Evolutionary conservation across 371 early-diverging fungal species (phyloP), one percentile per base, ranked within the genome.

Genomic region (Blastocladiella emersonii): DNA sequence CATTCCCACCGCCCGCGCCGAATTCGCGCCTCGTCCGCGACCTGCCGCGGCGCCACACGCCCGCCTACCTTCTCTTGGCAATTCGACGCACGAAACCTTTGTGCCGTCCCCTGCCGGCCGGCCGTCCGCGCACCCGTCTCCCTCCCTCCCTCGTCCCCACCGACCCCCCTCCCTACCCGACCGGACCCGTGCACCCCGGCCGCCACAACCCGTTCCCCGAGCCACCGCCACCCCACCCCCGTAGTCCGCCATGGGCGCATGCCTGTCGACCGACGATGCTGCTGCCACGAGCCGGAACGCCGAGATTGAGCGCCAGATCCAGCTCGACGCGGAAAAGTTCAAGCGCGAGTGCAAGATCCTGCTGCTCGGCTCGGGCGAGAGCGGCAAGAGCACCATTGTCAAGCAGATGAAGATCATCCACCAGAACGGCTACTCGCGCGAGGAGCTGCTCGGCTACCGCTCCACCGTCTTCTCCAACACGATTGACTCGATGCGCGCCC

Each of bases 281-380:
- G 44, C 44, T 27, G 37, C 60, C 15, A 10, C 4, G 13, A 34
- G 43, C 1, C 39, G 60, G 25, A 59, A 39, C 19, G 15, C 39
- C 21, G 71, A 68, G 56, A 87, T 87, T 59, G 87, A 87, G 65
- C 73, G 77, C 17, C 73, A 78, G 61, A 68, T 87, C 55, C 79
- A 81, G 63, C 74, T 82, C 44, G 86, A 87, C 65, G 76, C 68
- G 43, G 63, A 69, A 55, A 70, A 70, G 34, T 69, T 78, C 27
- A 76, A 79, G 67, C 77, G 75, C 65, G 87, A 88, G 67, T 86
- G 79, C 76, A 86, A 87, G 68, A 84, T 88, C 37, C 72, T 87
- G 41, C 67, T 88, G 23, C 64, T 87, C 69, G 89, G 88, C 30
- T 36, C 66, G 25, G 66, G 66, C 48, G 66, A 65, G 53, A 27